Evolutionary conservation across 345 rosid species (phyloP), one percentile per base, ranked within the genome.

Genomic region (Linum usitatissimum): DNA sequence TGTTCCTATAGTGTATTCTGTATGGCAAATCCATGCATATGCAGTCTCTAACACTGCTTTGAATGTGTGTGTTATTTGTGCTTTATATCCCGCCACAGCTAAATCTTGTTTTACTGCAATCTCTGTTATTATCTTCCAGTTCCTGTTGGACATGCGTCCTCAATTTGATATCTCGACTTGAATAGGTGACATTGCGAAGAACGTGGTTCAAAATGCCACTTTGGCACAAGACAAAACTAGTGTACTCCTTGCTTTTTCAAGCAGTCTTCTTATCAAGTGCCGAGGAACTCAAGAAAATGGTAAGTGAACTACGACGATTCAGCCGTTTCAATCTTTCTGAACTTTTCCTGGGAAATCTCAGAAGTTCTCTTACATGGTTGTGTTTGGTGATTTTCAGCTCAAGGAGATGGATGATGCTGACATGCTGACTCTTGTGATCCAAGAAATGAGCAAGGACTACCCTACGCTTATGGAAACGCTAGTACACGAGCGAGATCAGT

Each of bases 401-500:
- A 87, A 90, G 76, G 96, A 86, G 64, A 84, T 94, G 96, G 87
- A 91, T 66, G 80, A 94, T 72, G 81, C 76, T 70, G 99, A 90
- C 78, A 88, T 88, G 97, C 69, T 90, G 77, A 94, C 99, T 67
- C 86, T 90, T 64, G 93, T 94, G 68, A 88, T 90, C 77, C 93
- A 88, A 83, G 95, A 94, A 77, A 88, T 94, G 97, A 90, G 96
- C 86, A 90, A 88, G 82, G 78, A 85, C 63, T 94, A 86, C 78
- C 99, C 99, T 54, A 79, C 97, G 63, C 77, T 90, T 42, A 90
- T 90, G 93, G 90, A 94, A 64, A 86, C 99, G 18, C 88, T 90
- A 69, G 95, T 90, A 18, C 95, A 82, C 67, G 99, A 94, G 70
- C 78, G 99, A 77, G 99, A 94, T 75, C 91, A 91, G 99, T 94